Evolutionary conservation across 208 protist species (phyloP), one percentile per base, ranked within the genome.

Genomic region (Leishmania braziliensis): DNA sequence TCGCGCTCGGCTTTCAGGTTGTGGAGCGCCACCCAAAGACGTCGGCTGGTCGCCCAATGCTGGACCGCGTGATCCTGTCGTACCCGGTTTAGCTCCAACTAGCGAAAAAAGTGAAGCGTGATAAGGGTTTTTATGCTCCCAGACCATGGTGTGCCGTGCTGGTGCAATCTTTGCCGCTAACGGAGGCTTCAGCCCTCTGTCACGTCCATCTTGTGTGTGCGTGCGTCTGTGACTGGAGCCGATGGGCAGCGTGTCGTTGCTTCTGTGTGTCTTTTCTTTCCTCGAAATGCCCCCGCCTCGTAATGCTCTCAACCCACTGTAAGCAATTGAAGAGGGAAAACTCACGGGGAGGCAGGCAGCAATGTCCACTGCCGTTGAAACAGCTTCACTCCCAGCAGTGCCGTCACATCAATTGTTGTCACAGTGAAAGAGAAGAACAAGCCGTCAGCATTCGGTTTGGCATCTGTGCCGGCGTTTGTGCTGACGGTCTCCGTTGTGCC

Each of bases 61-160:
- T 82, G n/a, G 94, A 97, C 75, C 92, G 94, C 62, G 91, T 95
- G 16, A 96, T 97, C 80, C 83, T 97, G 14, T 88, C 81, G 10
- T 96, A 89, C 77, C 78, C 88, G 1, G 81, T 80, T 16, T 92
- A 84, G 50, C 43, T 50, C 53, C 26, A 46, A 75, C 4, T 14
- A 43, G 18, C 0, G 18, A 60, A 10, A 16, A 20, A 36, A 20
- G 56, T 29, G 48, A 12, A 56, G 46, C 12, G 12, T 10, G 71
- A 75, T 36, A 29, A 75, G 48, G 0, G 46, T 46, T 26, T 14
- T 72, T n/a, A 9, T 3, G 33, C 62, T 68, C 4, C 23, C 39
- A 48, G 68, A 33, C 23, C 8, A 29, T 14, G 23, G 8, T 29
- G 8, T 29, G 39, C 4, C 20, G 23, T 53, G 18, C 68, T n/a